phyloP scores from a whole-genome alignment of 306 rosid genomes.

The Ormosia semicastrata region DNA sequence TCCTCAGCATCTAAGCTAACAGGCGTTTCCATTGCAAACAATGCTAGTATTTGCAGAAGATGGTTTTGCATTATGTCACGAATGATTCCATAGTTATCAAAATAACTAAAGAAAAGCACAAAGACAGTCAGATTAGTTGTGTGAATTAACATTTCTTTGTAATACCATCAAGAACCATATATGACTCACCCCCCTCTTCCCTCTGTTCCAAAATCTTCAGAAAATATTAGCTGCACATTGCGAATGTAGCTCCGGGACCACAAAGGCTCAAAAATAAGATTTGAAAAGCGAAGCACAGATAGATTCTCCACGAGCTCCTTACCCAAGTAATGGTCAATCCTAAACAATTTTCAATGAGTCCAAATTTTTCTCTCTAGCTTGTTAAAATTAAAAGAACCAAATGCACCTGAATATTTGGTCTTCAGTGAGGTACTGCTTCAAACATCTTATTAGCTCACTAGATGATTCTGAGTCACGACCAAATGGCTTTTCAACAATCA shows the following conservation, averaged over 20 bases:
- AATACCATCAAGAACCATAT: conserved; percentile 12
- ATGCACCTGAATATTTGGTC: conserved; percentile 90
- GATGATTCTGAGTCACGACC: conserved; percentile 90
- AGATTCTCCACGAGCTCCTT: conserved; percentile 98
- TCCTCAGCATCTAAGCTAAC: conserved; percentile 98
- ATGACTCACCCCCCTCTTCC: conserved; percentile 91
- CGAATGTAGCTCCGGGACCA: conserved; percentile 92
- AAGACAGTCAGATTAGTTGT: conserved; percentile 16
- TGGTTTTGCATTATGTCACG: conserved; percentile 99
- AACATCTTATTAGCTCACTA: conserved; percentile 69
- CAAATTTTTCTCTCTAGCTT: conserved; percentile 29
- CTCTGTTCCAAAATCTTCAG: conserved; percentile 97
- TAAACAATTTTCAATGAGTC: conserved; percentile 31
- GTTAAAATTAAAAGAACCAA: not conserved
- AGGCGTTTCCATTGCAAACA: conserved; percentile 98
- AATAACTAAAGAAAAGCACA: conserved; percentile 55
- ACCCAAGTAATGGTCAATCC: conserved; percentile 99
- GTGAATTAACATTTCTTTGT: conserved; percentile 5
- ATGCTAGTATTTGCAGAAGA: conserved; percentile 89
- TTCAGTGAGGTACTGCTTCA: conserved; percentile 82
- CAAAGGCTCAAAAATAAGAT: conserved; percentile 91
- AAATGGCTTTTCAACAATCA: conserved; percentile 96
- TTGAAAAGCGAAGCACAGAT: conserved; percentile 96
- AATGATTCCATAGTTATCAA: conserved; percentile 85
- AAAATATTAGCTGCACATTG: conserved; percentile 91